Evolutionary conservation across 768 basidiomycete genomes (phyloP), one percentile per base, ranked within the genome.

Genomic region (Boletus fagicola): DNA sequence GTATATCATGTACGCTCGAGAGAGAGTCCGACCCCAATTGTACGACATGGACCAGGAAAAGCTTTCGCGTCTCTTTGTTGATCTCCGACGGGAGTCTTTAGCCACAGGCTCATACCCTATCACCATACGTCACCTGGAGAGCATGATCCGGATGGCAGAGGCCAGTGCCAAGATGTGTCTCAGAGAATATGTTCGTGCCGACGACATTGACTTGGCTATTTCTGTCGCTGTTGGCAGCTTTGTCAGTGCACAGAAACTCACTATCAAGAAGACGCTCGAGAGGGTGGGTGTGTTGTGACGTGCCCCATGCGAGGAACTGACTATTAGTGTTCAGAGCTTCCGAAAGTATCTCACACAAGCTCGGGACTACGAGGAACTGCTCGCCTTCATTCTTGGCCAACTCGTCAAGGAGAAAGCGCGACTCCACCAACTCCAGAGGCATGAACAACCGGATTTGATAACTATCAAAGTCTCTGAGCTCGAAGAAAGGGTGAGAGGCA

Each of bases 91-190:
- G 60, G 97, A 99, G 71, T 98, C 96, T 5, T 79, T 94, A 65
- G 94, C 94, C 20, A 99, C 97, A 2, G 96, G 96, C n/a, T 98
- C 96, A 22, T 97, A 92, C 75, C 97, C 97, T 2, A 97, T 99
- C 70, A 99, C 97, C 10, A 90, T 98, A 49, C 92, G 97, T 55
- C 97, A 98, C 68, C 75, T 99, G 57, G 97, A 99, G 76, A 96
- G 94, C 70, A 97, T 97, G 92, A 98, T 99, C 74, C 88, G 97
- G 40, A 98, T 98, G 96, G 84, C 93, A 3, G 97, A 99, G 74
- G 96, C 97, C 15, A 94, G 91, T 68, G 97, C 97, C 24, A 97
- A 96, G 79, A 98, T 99, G 97, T 87, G 95, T 49, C 77, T 99
- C 60, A 82, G 97, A 52, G 96, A 98, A 74, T 98, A 93, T 67